Evolutionary conservation across 2,329 filamentous ascomycete genomes (phyloP), one percentile per base, ranked within the genome.

Genomic region (Ophiocordyceps polyrhachis-furcata): DNA sequence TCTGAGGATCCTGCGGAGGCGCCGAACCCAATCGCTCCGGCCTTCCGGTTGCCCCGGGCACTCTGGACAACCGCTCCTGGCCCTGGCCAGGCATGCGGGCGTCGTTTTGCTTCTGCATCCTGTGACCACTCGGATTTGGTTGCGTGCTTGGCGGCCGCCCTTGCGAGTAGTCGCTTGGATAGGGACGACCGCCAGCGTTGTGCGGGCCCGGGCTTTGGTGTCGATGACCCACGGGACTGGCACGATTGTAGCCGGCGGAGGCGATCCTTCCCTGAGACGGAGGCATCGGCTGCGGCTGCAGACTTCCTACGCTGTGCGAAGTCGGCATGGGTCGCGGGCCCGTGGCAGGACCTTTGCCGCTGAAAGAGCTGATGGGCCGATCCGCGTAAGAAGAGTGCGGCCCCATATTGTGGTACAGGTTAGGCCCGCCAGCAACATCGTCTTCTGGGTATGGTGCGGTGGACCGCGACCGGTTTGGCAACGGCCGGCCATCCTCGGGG

Each of bases 401-500:
- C 37, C 68, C 66, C 3, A 69, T 58, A 48, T 68, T 68, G 47
- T 62, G 67, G 44, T 67, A 63, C 4, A 66, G 58, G 2, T 62
- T 48, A 50, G 58, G 44, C 49, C 56, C 45, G 43, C 49, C 50
- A 25, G 50, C 54, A 44, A 64, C 54, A 44, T 74, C 71, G 45
- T 74, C 70, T 40, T 73, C 71, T 4, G 71, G 71, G 48, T 75
- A 75, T 0, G 71, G 71, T 0, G 66, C 66, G 3, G 61, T 57
- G 3, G 71, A 70, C 46, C 64, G 65, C 4, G 70, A 62, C 32
- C 70, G 62, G 43, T 52, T 56, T 17, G 66, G 68, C 42, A 70
- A 65, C 19, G 76, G 71, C 44, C 68, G 66, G 50, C 83, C 78
- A 50, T 83, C 80, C 43, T 79, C 70, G 0, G 82, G 82, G 53